phyloP scores from a whole-genome alignment of 371 early-diverging fungal genomes.

The Polyrhizophydium stewartii region DNA sequence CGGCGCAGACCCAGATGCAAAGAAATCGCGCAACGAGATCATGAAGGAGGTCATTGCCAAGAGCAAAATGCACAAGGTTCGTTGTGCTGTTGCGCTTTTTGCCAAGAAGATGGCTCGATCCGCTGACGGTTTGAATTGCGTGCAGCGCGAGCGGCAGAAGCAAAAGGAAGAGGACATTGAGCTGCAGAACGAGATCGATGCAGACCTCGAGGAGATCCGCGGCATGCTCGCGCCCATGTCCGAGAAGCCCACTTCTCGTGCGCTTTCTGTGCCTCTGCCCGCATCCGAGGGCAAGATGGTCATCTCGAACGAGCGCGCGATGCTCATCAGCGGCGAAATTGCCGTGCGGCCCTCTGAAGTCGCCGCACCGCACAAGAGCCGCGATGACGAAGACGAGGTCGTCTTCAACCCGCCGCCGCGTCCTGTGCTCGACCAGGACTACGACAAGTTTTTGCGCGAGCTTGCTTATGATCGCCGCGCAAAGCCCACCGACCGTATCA shows the following conservation, averaged over 20 bases:
- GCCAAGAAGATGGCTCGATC: background rate
- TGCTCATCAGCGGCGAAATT: slow-evolving; percentile 28
- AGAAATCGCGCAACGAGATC: slow-evolving; percentile 83
- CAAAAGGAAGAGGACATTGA: slow-evolving; percentile 78
- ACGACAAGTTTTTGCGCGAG: slow-evolving; percentile 75
- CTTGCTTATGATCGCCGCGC: slow-evolving; percentile 80
- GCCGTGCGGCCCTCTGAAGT: slow-evolving; percentile 26
- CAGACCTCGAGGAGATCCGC: slow-evolving; percentile 78
- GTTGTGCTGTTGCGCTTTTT: background rate
- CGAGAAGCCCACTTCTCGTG: too few relatives aligned
- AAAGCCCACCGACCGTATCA: slow-evolving; percentile 82
- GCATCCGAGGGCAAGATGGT: slow-evolving; percentile 11
- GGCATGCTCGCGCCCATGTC: slow-evolving; percentile 8
- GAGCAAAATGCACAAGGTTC: slow-evolving; percentile 84
- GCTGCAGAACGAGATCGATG: slow-evolving; percentile 77
- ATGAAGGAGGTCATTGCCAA: slow-evolving; percentile 97
- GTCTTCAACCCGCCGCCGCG: background rate
- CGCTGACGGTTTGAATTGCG: too few relatives aligned
- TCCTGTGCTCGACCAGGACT: slow-evolving; percentile 37
- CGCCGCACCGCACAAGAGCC: slow-evolving; percentile 2
- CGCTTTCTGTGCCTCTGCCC: too few relatives aligned
- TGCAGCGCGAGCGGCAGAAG: slow-evolving; percentile 67
- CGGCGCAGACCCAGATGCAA: slow-evolving; percentile 44
- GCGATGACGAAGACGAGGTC: slow-evolving; percentile 17
- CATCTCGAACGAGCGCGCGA: slow-evolving; percentile 26